These are phyloP conservation scores for Plantago rigida DNA, from an alignment of 305 asterid genomes.

Conservation along the genomic window DNA sequence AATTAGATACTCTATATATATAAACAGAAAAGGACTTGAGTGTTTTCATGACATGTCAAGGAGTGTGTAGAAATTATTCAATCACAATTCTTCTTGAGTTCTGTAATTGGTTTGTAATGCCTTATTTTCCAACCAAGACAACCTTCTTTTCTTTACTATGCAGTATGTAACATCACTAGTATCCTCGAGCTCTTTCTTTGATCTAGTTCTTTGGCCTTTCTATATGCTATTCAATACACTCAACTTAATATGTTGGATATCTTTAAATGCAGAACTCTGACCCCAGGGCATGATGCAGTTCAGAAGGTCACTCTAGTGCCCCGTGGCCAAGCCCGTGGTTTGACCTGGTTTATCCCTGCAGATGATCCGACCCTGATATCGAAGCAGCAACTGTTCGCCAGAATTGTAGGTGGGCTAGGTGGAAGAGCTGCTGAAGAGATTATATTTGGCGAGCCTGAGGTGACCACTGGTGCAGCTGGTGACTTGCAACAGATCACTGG, in stretches of 20 bases:
- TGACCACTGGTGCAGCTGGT: slow-evolving; percentile 89
- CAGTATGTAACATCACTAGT: too few species aligned
- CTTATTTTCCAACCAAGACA: too few species aligned
- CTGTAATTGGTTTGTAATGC: too few species aligned
- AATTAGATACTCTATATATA: too few species aligned
- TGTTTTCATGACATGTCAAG: too few species aligned
- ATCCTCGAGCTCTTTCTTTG: background rate
- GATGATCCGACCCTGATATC: slow-evolving; percentile 92
- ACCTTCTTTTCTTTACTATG: too few species aligned
- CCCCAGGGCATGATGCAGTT: slow-evolving; percentile 91
- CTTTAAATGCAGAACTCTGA: slow-evolving; percentile 57
- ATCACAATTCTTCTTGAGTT: too few species aligned
- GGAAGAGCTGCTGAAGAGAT: slow-evolving; percentile 96
- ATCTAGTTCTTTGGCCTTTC: background rate
- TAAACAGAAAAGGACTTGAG: too few species aligned
- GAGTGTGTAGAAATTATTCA: too few species aligned
- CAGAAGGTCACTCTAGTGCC: slow-evolving; percentile 86
- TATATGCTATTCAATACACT: background rate
- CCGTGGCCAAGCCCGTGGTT: slow-evolving; percentile 88
- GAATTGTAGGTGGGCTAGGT: slow-evolving; percentile 96
- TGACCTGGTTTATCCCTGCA: slow-evolving; percentile 90
- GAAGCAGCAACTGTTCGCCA: slow-evolving; percentile 77
- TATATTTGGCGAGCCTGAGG: slow-evolving; percentile 84
- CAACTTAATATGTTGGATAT: slow-evolving; percentile 3
- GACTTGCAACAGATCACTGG: slow-evolving; percentile 88